phyloP scores from a whole-genome alignment of 73 alveolate genomes.

The Stentor coeruleus region DNA sequence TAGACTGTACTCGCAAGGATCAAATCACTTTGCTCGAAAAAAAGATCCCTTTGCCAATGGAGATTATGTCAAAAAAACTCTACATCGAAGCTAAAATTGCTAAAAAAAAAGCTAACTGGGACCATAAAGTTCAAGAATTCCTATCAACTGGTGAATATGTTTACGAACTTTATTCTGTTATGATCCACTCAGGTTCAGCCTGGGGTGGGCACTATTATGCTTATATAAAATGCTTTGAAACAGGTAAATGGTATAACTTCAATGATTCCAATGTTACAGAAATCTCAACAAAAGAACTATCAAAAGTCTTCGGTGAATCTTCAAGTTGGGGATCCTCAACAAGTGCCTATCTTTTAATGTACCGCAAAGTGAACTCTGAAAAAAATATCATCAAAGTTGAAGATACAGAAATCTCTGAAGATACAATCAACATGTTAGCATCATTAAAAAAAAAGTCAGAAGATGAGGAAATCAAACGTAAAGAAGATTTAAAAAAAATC shows the following conservation, averaged over 20 bases:
- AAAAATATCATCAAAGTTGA: background rate
- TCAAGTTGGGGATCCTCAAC: slow-evolving; percentile 3
- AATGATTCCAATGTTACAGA: slow-evolving; percentile 79
- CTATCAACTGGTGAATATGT: slow-evolving; percentile 74
- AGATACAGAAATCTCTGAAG: slow-evolving; percentile 3
- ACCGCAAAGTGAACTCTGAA: background rate
- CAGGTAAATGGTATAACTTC: slow-evolving; percentile 76
- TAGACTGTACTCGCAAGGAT: background rate
- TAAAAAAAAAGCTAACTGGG: background rate
- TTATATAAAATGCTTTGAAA: slow-evolving; percentile 80
- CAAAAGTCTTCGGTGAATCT: slow-evolving; percentile 74
- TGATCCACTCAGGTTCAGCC: slow-evolving; percentile 93
- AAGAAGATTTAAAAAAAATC: background rate
- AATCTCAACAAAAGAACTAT: slow-evolving; percentile 50
- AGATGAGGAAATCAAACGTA: background rate
- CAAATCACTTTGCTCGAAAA: background rate
- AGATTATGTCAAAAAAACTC: background rate
- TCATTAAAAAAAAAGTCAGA: background rate
- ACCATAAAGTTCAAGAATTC: background rate
- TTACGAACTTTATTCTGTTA: slow-evolving; percentile 82
- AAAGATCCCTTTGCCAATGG: background rate
- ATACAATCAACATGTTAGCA: background rate
- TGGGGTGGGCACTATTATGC: slow-evolving; percentile 95
- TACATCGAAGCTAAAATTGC: background rate
- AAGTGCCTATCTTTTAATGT: slow-evolving; percentile 15